These are phyloP conservation scores for Didymella keratinophila DNA, from an alignment of 2,329 filamentous ascomycete species.

Conservation along the genomic window DNA sequence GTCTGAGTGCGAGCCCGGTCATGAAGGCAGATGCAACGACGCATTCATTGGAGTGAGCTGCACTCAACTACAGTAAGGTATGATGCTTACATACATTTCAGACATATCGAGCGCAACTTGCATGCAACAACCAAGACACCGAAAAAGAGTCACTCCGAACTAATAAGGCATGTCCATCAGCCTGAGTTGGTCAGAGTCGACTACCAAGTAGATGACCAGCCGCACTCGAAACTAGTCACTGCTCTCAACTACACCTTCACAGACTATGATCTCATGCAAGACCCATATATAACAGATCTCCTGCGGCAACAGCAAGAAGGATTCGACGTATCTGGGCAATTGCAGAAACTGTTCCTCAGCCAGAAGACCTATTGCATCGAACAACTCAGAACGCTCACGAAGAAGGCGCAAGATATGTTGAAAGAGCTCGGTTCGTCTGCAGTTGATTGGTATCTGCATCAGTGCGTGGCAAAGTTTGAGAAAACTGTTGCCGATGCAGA, in stretches of 20 bases:
- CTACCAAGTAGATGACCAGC: constrained; percentile 31
- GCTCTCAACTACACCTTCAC: constrained; percentile 28
- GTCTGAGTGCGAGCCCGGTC: constrained; percentile 81
- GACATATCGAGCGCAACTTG: constrained; percentile 71
- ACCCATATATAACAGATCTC: constrained; percentile 53
- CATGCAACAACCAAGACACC: constrained; percentile 75
- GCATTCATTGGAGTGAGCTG: constrained; percentile 56
- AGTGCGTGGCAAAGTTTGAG: constrained; percentile 46
- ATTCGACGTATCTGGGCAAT: constrained; percentile 31
- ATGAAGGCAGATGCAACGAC: constrained; percentile 65
- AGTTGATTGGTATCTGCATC: constrained; percentile 51
- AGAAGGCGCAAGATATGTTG: constrained; percentile 44
- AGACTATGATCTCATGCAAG: constrained; percentile 47
- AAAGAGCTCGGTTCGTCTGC: constrained; percentile 51
- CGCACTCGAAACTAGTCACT: constrained; percentile 24
- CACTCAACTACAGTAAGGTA: not conserved
- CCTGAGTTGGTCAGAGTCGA: constrained; percentile 62
- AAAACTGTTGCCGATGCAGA: constrained; percentile 24
- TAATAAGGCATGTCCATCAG: constrained; percentile 72
- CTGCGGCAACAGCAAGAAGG: constrained; percentile 30
- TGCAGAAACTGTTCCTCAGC: constrained; percentile 40
- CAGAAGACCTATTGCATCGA: constrained; percentile 52
- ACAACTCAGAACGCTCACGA: constrained; percentile 47
- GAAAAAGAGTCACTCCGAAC: constrained; percentile 71
- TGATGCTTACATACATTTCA: constrained; percentile 33